A percentile compares a stretch with the other conserved stretches of the same genome.
Evolutionary conservation across 1,284 basidiomycete genomes (phyloP).

Genomic region (Sporisorium graminicola): DNA sequence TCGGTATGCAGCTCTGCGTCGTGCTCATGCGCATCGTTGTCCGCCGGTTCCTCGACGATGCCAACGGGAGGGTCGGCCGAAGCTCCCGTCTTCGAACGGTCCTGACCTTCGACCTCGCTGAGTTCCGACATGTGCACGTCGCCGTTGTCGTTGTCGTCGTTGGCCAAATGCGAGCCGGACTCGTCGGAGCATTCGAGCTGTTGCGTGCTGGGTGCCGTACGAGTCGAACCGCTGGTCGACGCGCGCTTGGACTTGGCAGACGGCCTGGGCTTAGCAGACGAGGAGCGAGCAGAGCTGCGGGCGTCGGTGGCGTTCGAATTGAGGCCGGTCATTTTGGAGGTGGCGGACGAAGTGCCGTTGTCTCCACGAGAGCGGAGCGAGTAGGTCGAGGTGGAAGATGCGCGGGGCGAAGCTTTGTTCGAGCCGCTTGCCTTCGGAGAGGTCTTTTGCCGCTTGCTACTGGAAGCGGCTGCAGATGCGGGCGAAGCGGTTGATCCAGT

Average conservation of each 20-base stretch:
- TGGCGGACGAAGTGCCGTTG: conserved; percentile 6
- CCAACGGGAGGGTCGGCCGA: conserved; percentile 5
- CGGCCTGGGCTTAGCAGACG: conserved; percentile 21
- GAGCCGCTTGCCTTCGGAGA: conserved; percentile 9
- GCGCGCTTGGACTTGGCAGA: conserved; percentile 26
- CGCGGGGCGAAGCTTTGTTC: conserved; percentile 4
- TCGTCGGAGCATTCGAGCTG: conserved; percentile 36
- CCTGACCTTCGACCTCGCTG: conserved; percentile 1
- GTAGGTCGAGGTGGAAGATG: conserved; percentile 25
- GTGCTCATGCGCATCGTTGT: not conserved
- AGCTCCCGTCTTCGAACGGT: conserved; percentile 1
- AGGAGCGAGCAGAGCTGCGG: conserved; percentile 20
- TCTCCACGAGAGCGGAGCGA: conserved; percentile 40
- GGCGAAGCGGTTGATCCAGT: conserved; percentile 8
- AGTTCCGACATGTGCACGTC: conserved; percentile 40
- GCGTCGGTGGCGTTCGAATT: conserved; percentile 24
- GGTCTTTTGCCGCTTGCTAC: conserved; percentile 39
- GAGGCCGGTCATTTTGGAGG: conserved; percentile 26
- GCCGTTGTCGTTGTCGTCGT: conserved; percentile 12
- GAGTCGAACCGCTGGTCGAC: conserved; percentile 22
- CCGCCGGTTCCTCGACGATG: conserved; percentile 22
- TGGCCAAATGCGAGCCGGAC: conserved; percentile 7
- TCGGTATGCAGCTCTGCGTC: conserved; percentile 15
- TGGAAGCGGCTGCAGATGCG: conserved; percentile 15
- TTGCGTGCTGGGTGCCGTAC: conserved; percentile 13